Evolutionary conservation across 2,329 filamentous ascomycete species (phyloP).

Genomic region (Epichloe aotearoae): DNA sequence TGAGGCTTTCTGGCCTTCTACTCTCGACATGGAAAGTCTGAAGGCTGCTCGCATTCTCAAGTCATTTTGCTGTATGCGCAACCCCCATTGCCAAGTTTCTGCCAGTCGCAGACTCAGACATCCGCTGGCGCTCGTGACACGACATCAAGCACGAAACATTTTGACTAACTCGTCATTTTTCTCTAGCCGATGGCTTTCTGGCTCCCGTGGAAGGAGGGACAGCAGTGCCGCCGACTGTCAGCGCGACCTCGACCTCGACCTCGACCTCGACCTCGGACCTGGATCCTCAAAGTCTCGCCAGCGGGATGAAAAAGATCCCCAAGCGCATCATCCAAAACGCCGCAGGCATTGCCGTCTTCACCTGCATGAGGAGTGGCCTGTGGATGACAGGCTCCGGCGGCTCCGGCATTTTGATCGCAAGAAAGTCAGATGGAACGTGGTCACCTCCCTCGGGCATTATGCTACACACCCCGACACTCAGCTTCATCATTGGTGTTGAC

Average conservation of each 20-base stretch:
- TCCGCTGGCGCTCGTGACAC: background rate
- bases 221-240: background rate
- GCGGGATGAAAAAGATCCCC: conserved; percentile 68
- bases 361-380: conserved; percentile 84
- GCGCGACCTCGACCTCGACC: conserved; percentile 14
- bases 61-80: conserved; percentile 67
- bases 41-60: conserved; percentile 82
- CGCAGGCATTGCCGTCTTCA: conserved; percentile 85
- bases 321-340: conserved; percentile 75
- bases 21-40: conserved; percentile 77
- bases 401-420: conserved; percentile 72
- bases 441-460: conserved; percentile 84
- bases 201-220: conserved; percentile 24
- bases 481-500: conserved; percentile 83
- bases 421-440: conserved; percentile 78
- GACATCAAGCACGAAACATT: background rate
- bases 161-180: conserved; percentile 1
- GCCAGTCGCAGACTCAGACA: background rate
- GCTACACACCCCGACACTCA: conserved; percentile 76
- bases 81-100: background rate
- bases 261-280: conserved; percentile 13
- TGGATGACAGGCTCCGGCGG: conserved; percentile 88
- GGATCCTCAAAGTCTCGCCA: conserved; percentile 35
- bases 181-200: conserved; percentile 42
- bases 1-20: conserved; percentile 76